phyloP scores from a whole-genome alignment of 192 early-diverging fungal genomes.

The Backusella macrospora region DNA sequence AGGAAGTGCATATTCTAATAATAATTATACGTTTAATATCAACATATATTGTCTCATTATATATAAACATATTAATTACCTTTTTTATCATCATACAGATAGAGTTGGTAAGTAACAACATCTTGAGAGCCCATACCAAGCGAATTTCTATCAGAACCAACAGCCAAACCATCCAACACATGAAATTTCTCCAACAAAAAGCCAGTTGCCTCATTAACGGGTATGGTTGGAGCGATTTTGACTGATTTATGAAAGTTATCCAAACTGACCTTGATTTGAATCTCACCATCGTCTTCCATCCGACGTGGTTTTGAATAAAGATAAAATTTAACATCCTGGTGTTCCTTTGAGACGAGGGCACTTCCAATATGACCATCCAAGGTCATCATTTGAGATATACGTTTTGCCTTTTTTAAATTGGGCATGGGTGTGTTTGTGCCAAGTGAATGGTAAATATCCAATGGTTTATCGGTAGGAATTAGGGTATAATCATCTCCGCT shows the following conservation, averaged over 20 bases:
- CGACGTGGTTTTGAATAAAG: conserved; percentile 23
- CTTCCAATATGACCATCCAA: conserved; percentile 20
- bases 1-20: conserved; percentile 27
- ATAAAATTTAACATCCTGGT: conserved; percentile 27
- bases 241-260: conserved; percentile 24
- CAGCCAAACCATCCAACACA: conserved; percentile 15
- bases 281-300: conserved; percentile 26
- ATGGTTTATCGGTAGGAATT: conserved; percentile 52
- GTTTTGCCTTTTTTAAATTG: conserved; percentile 43
- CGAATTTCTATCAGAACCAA: neutral
- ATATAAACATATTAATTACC: conserved; percentile 12
- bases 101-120: conserved; percentile 29
- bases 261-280: conserved; percentile 31
- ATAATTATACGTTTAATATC: neutral
- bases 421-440: conserved; percentile 56
- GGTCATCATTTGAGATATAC: conserved; percentile 43
- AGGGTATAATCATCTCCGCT: conserved; percentile 55
- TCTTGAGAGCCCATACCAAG: neutral
- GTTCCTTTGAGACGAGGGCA: neutral
- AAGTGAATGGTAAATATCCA: conserved; percentile 55
- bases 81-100: conserved; percentile 20
- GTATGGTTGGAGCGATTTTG: conserved; percentile 30
- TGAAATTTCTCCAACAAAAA: conserved; percentile 49
- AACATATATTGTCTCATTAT: neutral
- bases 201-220: conserved; percentile 46